A percentile compares a stretch with the other conserved stretches of the same genome.
phyloP scores from a whole-genome alignment of 495 filamentous ascomycete species.

The Lichina pygmaea region DNA sequence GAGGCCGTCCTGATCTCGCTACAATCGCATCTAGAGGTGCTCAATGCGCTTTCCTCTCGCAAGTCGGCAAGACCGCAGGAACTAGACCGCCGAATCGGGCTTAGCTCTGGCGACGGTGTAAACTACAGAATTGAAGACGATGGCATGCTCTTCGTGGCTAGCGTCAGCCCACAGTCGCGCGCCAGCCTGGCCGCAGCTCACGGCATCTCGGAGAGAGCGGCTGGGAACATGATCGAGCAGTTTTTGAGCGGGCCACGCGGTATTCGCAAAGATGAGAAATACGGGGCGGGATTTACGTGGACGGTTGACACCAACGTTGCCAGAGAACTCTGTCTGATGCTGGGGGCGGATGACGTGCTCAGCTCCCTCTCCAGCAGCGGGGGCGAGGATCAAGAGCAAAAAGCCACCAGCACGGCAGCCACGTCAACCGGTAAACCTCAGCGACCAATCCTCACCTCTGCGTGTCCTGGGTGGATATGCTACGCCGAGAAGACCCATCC shows the following conservation, averaged over 20 bases:
- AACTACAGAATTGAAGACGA: slow-evolving; percentile 1
- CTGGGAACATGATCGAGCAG: slow-evolving; percentile 57
- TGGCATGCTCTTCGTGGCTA: slow-evolving; percentile 48
- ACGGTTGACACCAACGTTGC: slow-evolving; percentile 65
- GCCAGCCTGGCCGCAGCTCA: slow-evolving; percentile 69
- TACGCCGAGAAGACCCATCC: slow-evolving; percentile 96
- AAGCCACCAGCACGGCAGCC: slow-evolving; percentile 6
- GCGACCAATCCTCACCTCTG: slow-evolving; percentile 62
- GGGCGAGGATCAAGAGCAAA: neutral
- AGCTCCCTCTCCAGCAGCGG: slow-evolving; percentile 11
- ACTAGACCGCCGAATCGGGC: slow-evolving; percentile 6
- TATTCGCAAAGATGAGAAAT: slow-evolving; percentile 34
- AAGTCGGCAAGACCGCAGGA: slow-evolving; percentile 16
- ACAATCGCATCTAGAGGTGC: slow-evolving; percentile 77
- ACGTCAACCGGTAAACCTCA: slow-evolving; percentile 14
- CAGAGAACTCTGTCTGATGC: slow-evolving; percentile 46
- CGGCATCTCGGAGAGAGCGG: slow-evolving; percentile 41
- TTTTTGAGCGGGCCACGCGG: slow-evolving; percentile 46
- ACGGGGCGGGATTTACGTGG: slow-evolving; percentile 59
- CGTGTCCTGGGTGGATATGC: slow-evolving; percentile 94
- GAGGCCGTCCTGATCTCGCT: slow-evolving; percentile 83
- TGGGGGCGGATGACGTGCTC: slow-evolving; percentile 55
- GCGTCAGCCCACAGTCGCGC: slow-evolving; percentile 69
- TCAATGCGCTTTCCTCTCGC: slow-evolving; percentile 47
- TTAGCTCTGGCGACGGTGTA: neutral